Evolutionary conservation across 2,329 filamentous ascomycete species (phyloP), one percentile per base, ranked within the genome.

Genomic region (Paraconiothyrium brasiliense): DNA sequence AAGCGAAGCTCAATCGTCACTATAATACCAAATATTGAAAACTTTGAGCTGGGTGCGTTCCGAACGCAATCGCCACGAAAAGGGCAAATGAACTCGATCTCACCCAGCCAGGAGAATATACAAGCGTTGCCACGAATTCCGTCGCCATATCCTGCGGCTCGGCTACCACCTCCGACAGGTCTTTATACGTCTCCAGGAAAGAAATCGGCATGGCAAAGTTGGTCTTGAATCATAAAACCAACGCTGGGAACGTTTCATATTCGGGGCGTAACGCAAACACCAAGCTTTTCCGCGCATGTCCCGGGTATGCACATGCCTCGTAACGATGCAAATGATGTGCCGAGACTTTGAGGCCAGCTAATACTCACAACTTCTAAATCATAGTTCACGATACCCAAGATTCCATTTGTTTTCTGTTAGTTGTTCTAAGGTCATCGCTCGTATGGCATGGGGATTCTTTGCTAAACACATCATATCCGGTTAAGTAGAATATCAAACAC

Each of bases 51-150:
- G 49, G 34, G 20, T 24, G 14, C 27, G 11, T 16, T 39, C 14
- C 34, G 16, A 8, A 41, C 13, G 32, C 49, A 39, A 24, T 27
- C 20, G 7, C 32, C 39, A 24, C 11, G 35, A 14, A 4, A 41
- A 6, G 4, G 2, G 5, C 9, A 48, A 13, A 66, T 39, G 13
- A 24, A 57, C 9, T 64, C 60, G 3, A 69, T 59, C 37, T 43
- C 59, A 13, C 37, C 51, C 3, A 63, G 67, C 4, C 65, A 59
- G 1, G 47, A 44, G 9, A 63, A 69, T 3, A 14, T 66, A 1
- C 60, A 64, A 27, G 71, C 67, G 3, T 59, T 72, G 20, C 71
- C 71, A 8, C 60, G 61, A 7, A 57, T 73, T 37, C 67, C 69
- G 6, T 58, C 49, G n/a, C 34, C 49, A 27, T 52, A 52, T 39